Percentiles rank a stretch among this genome's conserved stretches.
These are phyloP conservation scores for Flaveria ramosissima DNA, from an alignment of 129 eudicot species.

Conservation along the genomic window DNA sequence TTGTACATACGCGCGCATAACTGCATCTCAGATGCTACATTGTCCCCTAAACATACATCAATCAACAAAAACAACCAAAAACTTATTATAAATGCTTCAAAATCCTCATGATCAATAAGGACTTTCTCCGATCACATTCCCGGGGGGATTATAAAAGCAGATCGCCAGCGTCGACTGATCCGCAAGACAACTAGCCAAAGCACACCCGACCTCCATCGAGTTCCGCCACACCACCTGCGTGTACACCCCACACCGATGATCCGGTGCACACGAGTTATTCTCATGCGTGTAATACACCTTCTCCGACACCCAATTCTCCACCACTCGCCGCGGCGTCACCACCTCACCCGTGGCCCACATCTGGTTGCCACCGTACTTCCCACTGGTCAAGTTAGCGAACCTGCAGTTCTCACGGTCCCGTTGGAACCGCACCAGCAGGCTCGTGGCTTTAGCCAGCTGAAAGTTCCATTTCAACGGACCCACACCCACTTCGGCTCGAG, in stretches of 20 bases:
- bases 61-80: slow-evolving; percentile 7
- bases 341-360: slow-evolving; percentile 51
- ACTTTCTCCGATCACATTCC: slow-evolving; percentile 79
- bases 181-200: slow-evolving; percentile 55
- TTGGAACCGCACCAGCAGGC: slow-evolving; percentile 65
- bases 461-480: slow-evolving; percentile 65
- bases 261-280: slow-evolving; percentile 57
- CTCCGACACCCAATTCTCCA: slow-evolving; percentile 78
- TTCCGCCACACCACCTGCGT: slow-evolving; percentile 94
- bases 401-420: slow-evolving; percentile 63
- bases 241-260: slow-evolving; percentile 78
- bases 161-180: slow-evolving; percentile 60
- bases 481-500: slow-evolving; percentile 68
- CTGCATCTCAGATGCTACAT: slow-evolving; percentile 29
- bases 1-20: slow-evolving; percentile 1
- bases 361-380: slow-evolving; percentile 84
- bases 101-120: slow-evolving; percentile 53
- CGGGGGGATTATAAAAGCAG: slow-evolving; percentile 89
- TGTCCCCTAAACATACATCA: slow-evolving; percentile 16
- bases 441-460: slow-evolving; percentile 60
- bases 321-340: slow-evolving; percentile 56
- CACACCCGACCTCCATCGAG: slow-evolving; percentile 74
- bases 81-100: slow-evolving; percentile 9
- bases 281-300: slow-evolving; percentile 62
- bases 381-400: slow-evolving; percentile 60